Evolutionary conservation across 192 early-diverging fungal species (phyloP), one percentile per base, ranked within the genome.

Genomic region (Cetraspora pellucida): DNA sequence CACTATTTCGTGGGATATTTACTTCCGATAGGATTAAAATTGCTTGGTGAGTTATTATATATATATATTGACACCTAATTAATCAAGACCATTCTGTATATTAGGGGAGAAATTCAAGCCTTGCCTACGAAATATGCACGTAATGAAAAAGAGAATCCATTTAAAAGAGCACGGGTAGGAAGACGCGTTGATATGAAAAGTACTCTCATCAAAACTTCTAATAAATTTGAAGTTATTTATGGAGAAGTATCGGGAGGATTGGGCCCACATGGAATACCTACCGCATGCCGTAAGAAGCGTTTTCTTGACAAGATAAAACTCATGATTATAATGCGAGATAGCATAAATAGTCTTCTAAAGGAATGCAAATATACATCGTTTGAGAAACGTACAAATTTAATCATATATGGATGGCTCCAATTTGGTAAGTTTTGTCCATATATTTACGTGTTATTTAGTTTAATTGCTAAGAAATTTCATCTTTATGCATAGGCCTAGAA

Each of bases 1-100:
- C 52, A 37, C 16, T 72, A 43, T 72, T 72, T 57, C 52, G 70
- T 57, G 70, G 70, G 30, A 30, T 71, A 49, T 71, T 71, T 54
- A 71, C 69, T 2, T 50, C 50, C 21, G 69, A 55, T 71, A 55
- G 23, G 3, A 69, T 69, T 69, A 69, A 27, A 25, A 49, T 49
- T 69, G 3, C 45, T 67, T 67, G 65, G 66, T 68, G n/a, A n/a
- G 2, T 23, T 23, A 23, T 23, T 59, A 23, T 27, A 59, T n/a
- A 58, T 21, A 19, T 37, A n/a, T n/a, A n/a, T n/a, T n/a, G n/a
- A n/a, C n/a, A n/a, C n/a, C n/a, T n/a, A n/a, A n/a, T n/a, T 60
- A 60, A 11, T 65, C 13, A 65, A 30, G 30, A 65, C 63, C n/a
- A 66, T 66, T 66, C 37, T 66, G 16, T 46, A 45, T 66, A 11